These are phyloP conservation scores for Pseudogymnoascus sp. DNA, from an alignment of 2,329 filamentous ascomycete genomes.

Conservation along the genomic window DNA sequence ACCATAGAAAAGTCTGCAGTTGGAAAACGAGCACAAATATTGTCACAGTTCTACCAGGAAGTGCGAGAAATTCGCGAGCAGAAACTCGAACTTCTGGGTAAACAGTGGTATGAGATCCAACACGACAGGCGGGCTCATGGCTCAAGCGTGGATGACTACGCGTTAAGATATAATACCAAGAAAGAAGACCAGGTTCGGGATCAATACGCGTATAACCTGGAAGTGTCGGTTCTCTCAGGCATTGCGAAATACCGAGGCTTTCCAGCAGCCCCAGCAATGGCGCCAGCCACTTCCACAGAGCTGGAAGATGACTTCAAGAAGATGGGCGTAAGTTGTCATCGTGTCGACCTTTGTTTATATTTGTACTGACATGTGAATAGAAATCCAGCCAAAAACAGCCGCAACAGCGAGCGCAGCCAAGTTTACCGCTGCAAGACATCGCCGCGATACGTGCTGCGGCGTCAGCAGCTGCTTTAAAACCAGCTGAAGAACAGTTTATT, in stretches of 20 bases:
- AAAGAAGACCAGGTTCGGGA: slow-evolving; percentile 73
- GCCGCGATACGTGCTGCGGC: slow-evolving; percentile 27
- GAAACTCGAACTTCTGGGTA: slow-evolving; percentile 72
- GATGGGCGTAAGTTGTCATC: slow-evolving; percentile 65
- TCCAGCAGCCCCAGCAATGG: slow-evolving; percentile 84
- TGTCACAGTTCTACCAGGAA: slow-evolving; percentile 85
- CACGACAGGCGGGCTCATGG: slow-evolving; percentile 74
- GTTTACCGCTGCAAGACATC: slow-evolving; percentile 27
- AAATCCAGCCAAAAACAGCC: slow-evolving; percentile 22
- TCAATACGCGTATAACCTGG: slow-evolving; percentile 86
- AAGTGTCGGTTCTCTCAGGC: slow-evolving; percentile 85
- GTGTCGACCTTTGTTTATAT: slow-evolving; percentile 11
- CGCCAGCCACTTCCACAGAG: slow-evolving; percentile 63
- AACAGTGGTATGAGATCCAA: slow-evolving; percentile 90
- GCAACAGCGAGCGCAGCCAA: slow-evolving; percentile 19
- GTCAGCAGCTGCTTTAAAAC: slow-evolving; percentile 36
- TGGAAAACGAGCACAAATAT: slow-evolving; percentile 76
- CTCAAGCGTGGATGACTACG: slow-evolving; percentile 73
- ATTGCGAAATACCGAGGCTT: slow-evolving; percentile 95
- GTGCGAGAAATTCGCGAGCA: slow-evolving; percentile 77
- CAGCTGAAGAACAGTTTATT: slow-evolving; percentile 78
- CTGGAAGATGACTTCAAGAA: slow-evolving; percentile 81
- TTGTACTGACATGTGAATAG: slow-evolving; percentile 21
- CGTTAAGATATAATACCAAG: slow-evolving; percentile 71
- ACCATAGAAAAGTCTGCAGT: slow-evolving; percentile 69